These are phyloP conservation scores for Lentinula raphanica DNA, from an alignment of 768 basidiomycete species.

Conservation along the genomic window DNA sequence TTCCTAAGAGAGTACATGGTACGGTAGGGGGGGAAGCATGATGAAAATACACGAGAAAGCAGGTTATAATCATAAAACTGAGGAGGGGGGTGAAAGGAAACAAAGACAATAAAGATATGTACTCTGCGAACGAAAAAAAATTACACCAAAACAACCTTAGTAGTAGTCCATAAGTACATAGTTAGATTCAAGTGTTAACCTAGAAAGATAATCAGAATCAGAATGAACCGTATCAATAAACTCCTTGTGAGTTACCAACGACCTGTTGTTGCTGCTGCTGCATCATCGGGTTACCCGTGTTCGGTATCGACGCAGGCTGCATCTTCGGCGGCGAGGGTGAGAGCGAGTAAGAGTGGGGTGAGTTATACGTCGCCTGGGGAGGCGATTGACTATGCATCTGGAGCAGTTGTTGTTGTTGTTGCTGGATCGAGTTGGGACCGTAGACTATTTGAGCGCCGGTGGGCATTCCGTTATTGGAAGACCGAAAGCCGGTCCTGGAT, in stretches of 20 bases:
- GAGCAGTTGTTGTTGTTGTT: slow-evolving; percentile 1
- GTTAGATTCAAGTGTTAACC: not conserved
- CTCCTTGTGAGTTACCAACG: slow-evolving; percentile 5
- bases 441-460: not conserved
- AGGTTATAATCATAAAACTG: not conserved
- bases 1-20: not conserved
- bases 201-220: not conserved
- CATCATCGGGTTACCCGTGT: not conserved
- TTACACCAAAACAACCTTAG: not conserved
- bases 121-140: not conserved
- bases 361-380: not conserved
- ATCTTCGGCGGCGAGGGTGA: slow-evolving; percentile 3
- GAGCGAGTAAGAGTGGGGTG: not conserved
- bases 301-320: not conserved
- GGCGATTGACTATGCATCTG: slow-evolving; percentile 1
- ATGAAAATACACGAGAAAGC: not conserved
- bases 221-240: not conserved
- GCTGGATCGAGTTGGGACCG: not conserved
- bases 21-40: not conserved
- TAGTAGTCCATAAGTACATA: not conserved
- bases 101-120: not conserved
- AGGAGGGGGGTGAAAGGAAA: no score
- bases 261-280: slow-evolving; percentile 7
- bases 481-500: slow-evolving; percentile 37
- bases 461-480: not conserved